phyloP scores from a whole-genome alignment of 306 rosid genomes.

The Pterocarpus santalinus region DNA sequence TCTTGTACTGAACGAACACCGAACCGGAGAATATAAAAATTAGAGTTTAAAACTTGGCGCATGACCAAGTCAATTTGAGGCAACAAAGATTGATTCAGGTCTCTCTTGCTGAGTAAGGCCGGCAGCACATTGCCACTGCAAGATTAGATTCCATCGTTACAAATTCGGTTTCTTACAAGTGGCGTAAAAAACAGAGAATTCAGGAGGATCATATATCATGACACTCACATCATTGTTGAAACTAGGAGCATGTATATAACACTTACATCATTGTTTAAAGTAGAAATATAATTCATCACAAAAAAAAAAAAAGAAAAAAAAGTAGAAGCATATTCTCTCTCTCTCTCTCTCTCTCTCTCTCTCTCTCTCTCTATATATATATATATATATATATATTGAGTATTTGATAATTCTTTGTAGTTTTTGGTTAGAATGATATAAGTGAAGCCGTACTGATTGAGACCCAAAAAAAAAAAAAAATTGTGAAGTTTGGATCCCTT shows the following conservation, averaged over 20 bases:
- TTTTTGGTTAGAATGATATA: constrained; percentile 19
- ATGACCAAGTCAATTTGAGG: background rate
- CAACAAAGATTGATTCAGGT: constrained; percentile 32
- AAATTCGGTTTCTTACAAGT: constrained; percentile 8
- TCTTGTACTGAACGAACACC: constrained; percentile 2
- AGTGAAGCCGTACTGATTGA: constrained; percentile 13
- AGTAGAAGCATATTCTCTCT: background rate
- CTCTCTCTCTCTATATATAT: too few relatives aligned
- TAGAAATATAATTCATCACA: too few relatives aligned
- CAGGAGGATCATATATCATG: background rate
- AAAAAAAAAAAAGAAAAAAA: too few relatives aligned
- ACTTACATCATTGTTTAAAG: background rate
- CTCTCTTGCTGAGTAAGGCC: constrained; percentile 32
- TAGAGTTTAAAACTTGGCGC: background rate
- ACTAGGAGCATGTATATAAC: background rate
- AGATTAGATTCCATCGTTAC: constrained; percentile 16
- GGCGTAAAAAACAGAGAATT: constrained; percentile 24
- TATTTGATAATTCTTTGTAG: constrained; percentile 27
- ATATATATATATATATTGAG: background rate
- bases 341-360: too few relatives aligned
- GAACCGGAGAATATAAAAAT: background rate
- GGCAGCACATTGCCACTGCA: constrained; percentile 45
- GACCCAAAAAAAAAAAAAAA: background rate
- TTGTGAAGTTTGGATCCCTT: background rate
- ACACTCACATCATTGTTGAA: background rate